Base-by-base conservation (phyloP, 257 asterid species). In the Ilex aquifolium region DNA sequence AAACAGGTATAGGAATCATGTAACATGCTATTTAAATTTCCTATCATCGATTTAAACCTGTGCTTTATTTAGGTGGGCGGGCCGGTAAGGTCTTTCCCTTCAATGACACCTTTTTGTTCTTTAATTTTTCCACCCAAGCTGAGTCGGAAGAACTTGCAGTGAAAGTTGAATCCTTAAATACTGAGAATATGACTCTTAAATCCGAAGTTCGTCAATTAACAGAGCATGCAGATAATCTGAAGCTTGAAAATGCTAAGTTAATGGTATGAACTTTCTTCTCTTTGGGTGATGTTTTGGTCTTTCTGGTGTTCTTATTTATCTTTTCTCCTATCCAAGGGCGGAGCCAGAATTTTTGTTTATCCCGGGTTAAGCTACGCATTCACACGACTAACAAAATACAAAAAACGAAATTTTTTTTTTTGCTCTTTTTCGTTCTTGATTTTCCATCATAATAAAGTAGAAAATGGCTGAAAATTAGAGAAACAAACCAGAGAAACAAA, bases 131-230 rank as follows among this genome's bases (percentile, higher is more conserved):
- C 42, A 10, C 53, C 27, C 82, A 93, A 97, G 97, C 97, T 1
- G 99, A 93, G 83, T 66, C 95, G 5, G 99, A 83, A 77, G 99
- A 93, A 73, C 83, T 93, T 52, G 82, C 88, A 46, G 73, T 62
- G 69, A 87, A 83, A 66, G 99, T 93, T 65, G 93, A 81, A 64
- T 71, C 80, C 12, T 78, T 93, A 61, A 72, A 74, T 55, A 61
- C 83, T 12, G 99, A 90, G 83, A 93, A 90, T 61, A 13, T 79
- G 77, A 67, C 80, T 10, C 91, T 93, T 68, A 85, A 80, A 79
- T 82, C 99, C 1, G 97, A 90, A 82, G 68, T 86, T 4, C 72
- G 64, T 44, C 83, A 77, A 65, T 40, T 90, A 69, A 74, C 69
- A 48, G 90, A 88, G 66, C 79, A 67, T 75, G 77, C 95, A 1